Conservation (phyloP, 495 filamentous ascomycete genomes). For the Cudoniella acicularis region DNA sequence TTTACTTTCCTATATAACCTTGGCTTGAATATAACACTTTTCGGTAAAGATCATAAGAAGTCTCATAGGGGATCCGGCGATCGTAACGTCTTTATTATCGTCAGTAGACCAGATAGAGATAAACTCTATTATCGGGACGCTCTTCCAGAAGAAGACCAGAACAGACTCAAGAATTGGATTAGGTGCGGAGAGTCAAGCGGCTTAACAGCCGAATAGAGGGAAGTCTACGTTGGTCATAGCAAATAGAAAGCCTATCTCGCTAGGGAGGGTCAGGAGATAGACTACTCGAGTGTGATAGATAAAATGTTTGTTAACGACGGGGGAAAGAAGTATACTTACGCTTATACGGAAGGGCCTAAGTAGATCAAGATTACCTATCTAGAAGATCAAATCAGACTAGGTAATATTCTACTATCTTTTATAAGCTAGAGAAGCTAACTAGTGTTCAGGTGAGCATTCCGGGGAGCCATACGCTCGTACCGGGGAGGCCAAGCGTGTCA, state of each 20-base stretch:
- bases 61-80: neutral
- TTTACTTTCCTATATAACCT: slow-evolving; percentile 5
- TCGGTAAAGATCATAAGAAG: neutral
- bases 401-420: neutral
- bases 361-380: neutral
- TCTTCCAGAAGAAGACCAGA: neutral
- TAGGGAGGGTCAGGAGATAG: neutral
- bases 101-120: slow-evolving; percentile 1
- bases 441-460: neutral
- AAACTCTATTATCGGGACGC: slow-evolving; percentile 2
- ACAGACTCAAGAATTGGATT: slow-evolving; percentile 1
- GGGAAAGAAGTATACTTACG: neutral
- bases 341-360: neutral
- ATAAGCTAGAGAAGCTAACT: neutral
- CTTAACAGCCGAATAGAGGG: neutral
- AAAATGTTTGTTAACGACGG: slow-evolving; percentile 1
- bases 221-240: neutral
- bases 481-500: neutral
- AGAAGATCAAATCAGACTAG: neutral
- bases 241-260: neutral
- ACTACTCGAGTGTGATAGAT: neutral
- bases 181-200: neutral
- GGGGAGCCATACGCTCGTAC: neutral
- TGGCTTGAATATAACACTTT: slow-evolving; percentile 4
- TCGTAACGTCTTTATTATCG: neutral